Evolutionary conservation across 2,329 filamentous ascomycete genomes (phyloP), one percentile per base, ranked within the genome.

Genomic region (Tolypocladium tropicale): DNA sequence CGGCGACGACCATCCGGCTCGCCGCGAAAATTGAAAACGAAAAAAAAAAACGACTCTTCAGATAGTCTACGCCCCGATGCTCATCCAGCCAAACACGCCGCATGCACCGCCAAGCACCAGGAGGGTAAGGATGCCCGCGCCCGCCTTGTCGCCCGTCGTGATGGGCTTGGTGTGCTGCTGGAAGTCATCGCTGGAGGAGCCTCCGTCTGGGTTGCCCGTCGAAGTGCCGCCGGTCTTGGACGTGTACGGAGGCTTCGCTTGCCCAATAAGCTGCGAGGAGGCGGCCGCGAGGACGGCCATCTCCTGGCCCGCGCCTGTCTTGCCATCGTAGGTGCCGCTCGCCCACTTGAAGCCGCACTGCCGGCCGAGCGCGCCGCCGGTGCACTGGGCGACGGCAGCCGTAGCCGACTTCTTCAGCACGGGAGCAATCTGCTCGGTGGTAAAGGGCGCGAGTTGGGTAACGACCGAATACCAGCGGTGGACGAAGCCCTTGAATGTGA

Each of bases 401-500:
- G 69, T 49, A 2, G 82, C 78, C 1, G 81, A 82, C 4, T 72
- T 75, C 51, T 72, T 68, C 2, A 86, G 70, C 48, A 78, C 75
- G 1, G 78, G 74, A 53, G 76, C 71, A 55, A 86, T 78, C n/a
- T 66, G 67, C 2, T 73, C 67, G 30, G 71, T 68, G 1, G 78
- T 80, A 51, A 76, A 79, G 0, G 83, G 82, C 1, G 81, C 80
- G 33, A 85, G 61, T 57, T 81, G 73, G 3, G 77, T 75, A 2
- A 77, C 74, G 48, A 76, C 71, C 9, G 78, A 77, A 61, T 85
- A 76, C 78, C 80, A 83, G 25, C 78, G 76, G 37, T 79, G 73
- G 25, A 86, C 69, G 53, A 83, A 78, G 16, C 81, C 83, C 63
- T 86, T 85, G 75, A 84, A 86, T 6, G 80, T 78, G 56, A 78